Conservation (phyloP, 2,329 filamentous ascomycete species). For the Fusarium tricinctum region DNA sequence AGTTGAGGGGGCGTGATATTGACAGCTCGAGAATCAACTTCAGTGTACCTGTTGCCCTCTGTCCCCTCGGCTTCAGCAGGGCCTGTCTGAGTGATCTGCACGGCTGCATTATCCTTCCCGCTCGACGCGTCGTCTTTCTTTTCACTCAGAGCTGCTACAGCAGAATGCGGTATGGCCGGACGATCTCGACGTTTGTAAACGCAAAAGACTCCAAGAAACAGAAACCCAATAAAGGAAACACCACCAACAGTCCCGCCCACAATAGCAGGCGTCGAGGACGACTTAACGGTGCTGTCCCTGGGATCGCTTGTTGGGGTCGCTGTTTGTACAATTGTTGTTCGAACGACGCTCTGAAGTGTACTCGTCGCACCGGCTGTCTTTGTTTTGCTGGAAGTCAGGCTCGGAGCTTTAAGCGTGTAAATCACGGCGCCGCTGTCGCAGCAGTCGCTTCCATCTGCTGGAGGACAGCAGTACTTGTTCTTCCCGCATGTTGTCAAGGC, state of each 20-base stretch:
- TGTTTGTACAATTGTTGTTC: neutral
- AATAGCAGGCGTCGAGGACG: constrained; percentile 25
- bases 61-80: constrained; percentile 20
- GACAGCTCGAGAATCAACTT: constrained; percentile 12
- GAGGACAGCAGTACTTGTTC: constrained; percentile 45
- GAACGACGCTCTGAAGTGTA: constrained; percentile 3
- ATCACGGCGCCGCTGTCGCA: constrained; percentile 37
- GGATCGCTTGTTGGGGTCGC: neutral
- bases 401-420: constrained; percentile 30
- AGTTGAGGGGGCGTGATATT: neutral
- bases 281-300: neutral
- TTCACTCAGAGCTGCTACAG: neutral
- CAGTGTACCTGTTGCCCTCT: constrained; percentile 22
- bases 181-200: constrained; percentile 30
- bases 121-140: neutral
- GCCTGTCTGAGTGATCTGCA: neutral
- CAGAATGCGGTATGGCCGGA: neutral
- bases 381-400: neutral
- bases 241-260: constrained; percentile 41
- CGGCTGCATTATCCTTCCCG: constrained; percentile 1
- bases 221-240: constrained; percentile 30
- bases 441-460: constrained; percentile 26
- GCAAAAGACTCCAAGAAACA: constrained; percentile 27
- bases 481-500: constrained; percentile 27
- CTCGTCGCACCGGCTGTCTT: constrained; percentile 3